phyloP scores from a whole-genome alignment of 768 basidiomycete genomes.

The Amanita pallidorosea region DNA sequence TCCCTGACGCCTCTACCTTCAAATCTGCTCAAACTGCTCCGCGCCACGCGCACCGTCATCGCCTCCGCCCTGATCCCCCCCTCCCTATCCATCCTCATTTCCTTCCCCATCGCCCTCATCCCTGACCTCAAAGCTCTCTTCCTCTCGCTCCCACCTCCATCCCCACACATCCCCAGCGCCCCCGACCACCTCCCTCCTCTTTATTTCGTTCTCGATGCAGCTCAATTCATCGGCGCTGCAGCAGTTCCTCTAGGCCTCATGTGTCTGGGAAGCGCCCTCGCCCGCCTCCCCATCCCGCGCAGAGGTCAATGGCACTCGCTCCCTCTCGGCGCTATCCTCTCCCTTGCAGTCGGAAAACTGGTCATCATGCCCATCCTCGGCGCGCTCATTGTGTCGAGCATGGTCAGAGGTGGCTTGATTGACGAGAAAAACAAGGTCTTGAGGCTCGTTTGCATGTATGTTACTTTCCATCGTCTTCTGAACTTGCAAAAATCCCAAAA shows the following conservation, averaged over 20 bases:
- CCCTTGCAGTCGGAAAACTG: conserved; percentile 43
- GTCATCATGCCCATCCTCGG: conserved; percentile 52
- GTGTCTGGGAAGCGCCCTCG: conserved; percentile 52
- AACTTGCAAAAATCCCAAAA: too few relatives aligned
- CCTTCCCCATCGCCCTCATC: conserved; percentile 47
- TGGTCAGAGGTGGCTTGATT: conserved; percentile 39
- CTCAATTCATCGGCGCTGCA: conserved; percentile 49
- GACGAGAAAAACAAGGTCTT: conserved; percentile 43
- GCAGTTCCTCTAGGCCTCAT: conserved; percentile 55
- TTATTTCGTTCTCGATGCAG: conserved; percentile 45
- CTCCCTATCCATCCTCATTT: conserved; percentile 40
- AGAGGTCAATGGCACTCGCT: conserved; percentile 26
- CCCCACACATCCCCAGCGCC: conserved; percentile 30
- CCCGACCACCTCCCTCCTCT: conserved; percentile 64
- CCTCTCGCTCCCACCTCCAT: conserved; percentile 30
- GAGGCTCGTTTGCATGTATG: conserved; percentile 61
- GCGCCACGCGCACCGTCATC: conserved; percentile 14
- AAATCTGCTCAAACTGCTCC: background rate
- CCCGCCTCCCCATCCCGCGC: conserved; percentile 42
- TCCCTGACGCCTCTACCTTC: background rate
- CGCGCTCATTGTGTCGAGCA: conserved; percentile 39
- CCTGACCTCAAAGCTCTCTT: conserved; percentile 53
- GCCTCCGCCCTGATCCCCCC: conserved; percentile 33
- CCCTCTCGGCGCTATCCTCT: conserved; percentile 40
- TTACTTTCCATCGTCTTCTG: conserved; percentile 4